Conservation (phyloP, 495 filamentous ascomycete species). For the Cercophora sp. region DNA sequence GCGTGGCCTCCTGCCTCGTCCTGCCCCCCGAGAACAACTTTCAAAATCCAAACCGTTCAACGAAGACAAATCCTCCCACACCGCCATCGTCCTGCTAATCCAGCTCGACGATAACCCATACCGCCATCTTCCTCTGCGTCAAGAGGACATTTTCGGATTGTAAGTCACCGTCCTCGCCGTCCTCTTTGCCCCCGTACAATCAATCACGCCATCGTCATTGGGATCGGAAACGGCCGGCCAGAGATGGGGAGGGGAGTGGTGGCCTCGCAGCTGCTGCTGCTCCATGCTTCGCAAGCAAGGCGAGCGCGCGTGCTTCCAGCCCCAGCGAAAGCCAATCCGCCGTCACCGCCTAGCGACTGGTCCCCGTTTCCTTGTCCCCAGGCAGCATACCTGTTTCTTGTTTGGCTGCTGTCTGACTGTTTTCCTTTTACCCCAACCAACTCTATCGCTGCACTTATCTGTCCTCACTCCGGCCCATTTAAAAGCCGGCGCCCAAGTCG, state of each 20-base stretch:
- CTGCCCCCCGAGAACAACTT: constrained; percentile 37
- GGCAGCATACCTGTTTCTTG: constrained; percentile 9
- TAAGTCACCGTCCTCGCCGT: constrained; percentile 22
- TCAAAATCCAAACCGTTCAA: constrained; percentile 34
- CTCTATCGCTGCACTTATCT: constrained; percentile 21
- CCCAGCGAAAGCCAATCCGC: constrained; percentile 13
- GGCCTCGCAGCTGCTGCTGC: not conserved
- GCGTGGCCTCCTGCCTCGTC: constrained; percentile 21
- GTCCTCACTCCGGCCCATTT: constrained; percentile 26
- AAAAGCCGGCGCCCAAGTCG: constrained; percentile 13
- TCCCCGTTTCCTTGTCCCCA: constrained; percentile 5
- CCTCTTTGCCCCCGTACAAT: constrained; percentile 1
- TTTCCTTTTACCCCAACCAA: constrained; percentile 13
- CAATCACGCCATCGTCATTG: constrained; percentile 20
- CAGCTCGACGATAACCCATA: constrained; percentile 26
- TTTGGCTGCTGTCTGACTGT: constrained; percentile 14
- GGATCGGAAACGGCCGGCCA: not conserved
- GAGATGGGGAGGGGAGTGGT: not conserved
- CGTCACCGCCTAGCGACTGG: constrained; percentile 12
- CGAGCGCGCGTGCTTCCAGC: constrained; percentile 14
- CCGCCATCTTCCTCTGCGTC: constrained; percentile 27
- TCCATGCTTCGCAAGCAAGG: constrained; percentile 6
- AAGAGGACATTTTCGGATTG: constrained; percentile 22
- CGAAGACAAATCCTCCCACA: constrained; percentile 31
- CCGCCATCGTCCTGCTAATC: constrained; percentile 31